These are phyloP conservation scores for Lepiota venenata DNA, from an alignment of 768 basidiomycete species.

Conservation along the genomic window DNA sequence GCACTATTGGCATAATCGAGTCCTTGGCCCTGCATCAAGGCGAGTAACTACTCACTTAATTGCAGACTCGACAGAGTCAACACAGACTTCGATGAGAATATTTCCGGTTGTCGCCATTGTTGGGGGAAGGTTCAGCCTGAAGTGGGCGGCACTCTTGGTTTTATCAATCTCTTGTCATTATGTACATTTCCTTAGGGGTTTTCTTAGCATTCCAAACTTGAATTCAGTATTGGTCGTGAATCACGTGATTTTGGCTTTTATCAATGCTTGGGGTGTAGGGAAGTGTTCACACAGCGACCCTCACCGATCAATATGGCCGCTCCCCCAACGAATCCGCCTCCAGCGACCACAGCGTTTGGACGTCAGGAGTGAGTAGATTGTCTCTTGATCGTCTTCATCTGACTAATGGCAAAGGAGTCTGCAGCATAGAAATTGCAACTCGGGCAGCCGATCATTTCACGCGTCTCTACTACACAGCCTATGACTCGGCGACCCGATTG, in stretches of 20 bases:
- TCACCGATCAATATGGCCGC: neutral
- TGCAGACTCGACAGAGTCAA: constrained; percentile 26
- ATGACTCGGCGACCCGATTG: constrained; percentile 76
- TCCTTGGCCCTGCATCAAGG: neutral
- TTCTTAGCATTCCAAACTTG: constrained; percentile 1
- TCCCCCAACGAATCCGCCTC: neutral
- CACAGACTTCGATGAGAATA: constrained; percentile 23
- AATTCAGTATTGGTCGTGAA: neutral
- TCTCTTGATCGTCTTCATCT: neutral
- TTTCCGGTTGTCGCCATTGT: constrained; percentile 4
- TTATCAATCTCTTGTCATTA: constrained; percentile 4
- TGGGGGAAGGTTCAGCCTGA: neutral
- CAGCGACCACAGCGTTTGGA: constrained; percentile 1
- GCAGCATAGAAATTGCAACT: constrained; percentile 81
- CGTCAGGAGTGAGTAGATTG: constrained; percentile 6
- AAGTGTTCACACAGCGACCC: neutral
- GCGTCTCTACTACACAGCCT: constrained; percentile 76
- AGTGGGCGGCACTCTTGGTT: neutral
- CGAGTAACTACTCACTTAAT: constrained; percentile 16
- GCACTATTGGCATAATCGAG: constrained; percentile 43
- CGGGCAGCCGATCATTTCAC: constrained; percentile 83
- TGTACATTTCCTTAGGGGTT: neutral
- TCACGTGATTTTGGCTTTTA: constrained; percentile 3
- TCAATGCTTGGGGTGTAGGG: neutral
- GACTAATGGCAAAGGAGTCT: neutral